These are phyloP conservation scores for Coffea eugenioides DNA, from an alignment of 257 asterid genomes.

Conservation along the genomic window DNA sequence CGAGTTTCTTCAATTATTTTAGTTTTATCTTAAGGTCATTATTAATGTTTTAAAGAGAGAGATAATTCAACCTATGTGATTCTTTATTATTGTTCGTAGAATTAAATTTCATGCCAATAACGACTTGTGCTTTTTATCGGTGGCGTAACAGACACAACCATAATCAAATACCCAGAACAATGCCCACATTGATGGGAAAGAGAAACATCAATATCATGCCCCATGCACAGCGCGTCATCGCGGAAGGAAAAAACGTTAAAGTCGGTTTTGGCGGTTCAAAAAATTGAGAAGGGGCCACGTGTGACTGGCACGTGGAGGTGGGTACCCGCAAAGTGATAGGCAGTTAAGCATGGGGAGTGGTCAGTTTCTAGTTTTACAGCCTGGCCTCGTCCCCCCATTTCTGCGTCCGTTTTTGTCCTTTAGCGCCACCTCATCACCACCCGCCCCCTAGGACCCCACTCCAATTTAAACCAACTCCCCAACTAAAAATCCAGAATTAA, in stretches of 20 bases:
- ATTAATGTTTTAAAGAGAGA: no score
- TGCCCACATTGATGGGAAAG: neutral
- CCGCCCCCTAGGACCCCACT: neutral
- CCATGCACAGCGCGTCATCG: neutral
- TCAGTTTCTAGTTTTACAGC: conserved; percentile 34
- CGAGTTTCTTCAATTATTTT: no score
- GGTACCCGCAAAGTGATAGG: conserved; percentile 9
- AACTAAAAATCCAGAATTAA: neutral
- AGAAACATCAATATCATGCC: neutral
- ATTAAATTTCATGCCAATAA: no score
- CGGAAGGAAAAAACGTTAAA: conserved; percentile 15
- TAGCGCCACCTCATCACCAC: conserved; percentile 8
- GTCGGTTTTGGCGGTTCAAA: conserved; percentile 33
- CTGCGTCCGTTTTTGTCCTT: conserved; percentile 27
- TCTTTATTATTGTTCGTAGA: no score
- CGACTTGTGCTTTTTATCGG: neutral
- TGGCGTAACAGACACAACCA: neutral
- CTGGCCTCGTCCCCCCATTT: conserved; percentile 40
- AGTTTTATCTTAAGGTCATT: no score
- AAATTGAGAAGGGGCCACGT: conserved; percentile 17
- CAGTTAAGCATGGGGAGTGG: conserved; percentile 55
- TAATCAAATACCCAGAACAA: neutral
- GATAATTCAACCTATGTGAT: no score
- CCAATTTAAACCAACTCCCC: conserved; percentile 15
- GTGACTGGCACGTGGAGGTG: conserved; percentile 37